A percentile compares a stretch with the other conserved stretches of the same genome.
These are phyloP conservation scores for Phoenix roebelenii DNA, from an alignment of 176 grass and related monocot species.

Conservation along the genomic window DNA sequence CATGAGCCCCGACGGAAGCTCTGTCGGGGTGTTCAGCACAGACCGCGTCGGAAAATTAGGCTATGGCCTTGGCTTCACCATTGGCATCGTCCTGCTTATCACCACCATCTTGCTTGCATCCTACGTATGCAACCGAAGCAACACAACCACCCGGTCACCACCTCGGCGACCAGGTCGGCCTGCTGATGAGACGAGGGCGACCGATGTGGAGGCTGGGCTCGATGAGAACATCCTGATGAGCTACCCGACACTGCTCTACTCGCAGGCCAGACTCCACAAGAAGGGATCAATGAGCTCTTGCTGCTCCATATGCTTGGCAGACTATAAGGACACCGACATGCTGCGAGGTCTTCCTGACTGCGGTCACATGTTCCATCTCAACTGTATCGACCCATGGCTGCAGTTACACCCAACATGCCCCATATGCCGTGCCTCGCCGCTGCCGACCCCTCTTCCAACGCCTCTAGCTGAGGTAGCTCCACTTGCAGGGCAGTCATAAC, in stretches of 20 bases:
- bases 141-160: too few species aligned
- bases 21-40: too few species aligned
- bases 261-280: constrained; percentile 21
- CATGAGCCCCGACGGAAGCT: too few species aligned
- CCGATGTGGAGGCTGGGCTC: constrained; percentile 40
- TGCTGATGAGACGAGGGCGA: neutral
- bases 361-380: constrained; percentile 69
- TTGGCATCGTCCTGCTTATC: too few species aligned
- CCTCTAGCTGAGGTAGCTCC: constrained; percentile 64
- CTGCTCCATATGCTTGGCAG: constrained; percentile 77
- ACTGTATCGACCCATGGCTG: constrained; percentile 87
- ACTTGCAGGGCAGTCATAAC: constrained; percentile 25
- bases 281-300: constrained; percentile 5
- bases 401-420: constrained; percentile 72
- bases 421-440: constrained; percentile 72
- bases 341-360: constrained; percentile 78
- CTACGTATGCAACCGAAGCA: too few species aligned
- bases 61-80: too few species aligned
- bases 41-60: too few species aligned
- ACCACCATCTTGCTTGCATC: too few species aligned
- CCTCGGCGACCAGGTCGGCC: too few species aligned
- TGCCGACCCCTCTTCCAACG: constrained; percentile 70
- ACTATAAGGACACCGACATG: constrained; percentile 70
- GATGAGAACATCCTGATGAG: constrained; percentile 49
- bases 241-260: constrained; percentile 44